Evolutionary conservation across 768 basidiomycete species (phyloP).

Genomic region (Termitomyces eurrhizus): DNA sequence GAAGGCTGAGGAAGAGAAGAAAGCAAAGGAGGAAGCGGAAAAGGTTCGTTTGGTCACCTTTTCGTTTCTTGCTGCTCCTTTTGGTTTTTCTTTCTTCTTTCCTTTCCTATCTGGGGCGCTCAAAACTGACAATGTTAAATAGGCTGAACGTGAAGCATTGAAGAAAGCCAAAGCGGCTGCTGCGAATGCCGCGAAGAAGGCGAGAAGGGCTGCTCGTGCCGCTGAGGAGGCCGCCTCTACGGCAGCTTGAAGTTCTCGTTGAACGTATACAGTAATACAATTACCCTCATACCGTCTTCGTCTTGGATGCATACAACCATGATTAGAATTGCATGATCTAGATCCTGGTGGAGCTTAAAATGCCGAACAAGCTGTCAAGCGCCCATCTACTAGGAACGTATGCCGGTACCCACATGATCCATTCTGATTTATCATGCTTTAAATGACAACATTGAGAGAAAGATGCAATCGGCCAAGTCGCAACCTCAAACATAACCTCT

Average conservation of each 20-base stretch:
- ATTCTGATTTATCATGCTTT: not conserved
- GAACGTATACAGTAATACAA: not conserved
- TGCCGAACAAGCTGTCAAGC: not conserved
- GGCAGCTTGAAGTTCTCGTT: not conserved
- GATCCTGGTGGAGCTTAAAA: not conserved
- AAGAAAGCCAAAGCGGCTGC: constrained; percentile 85
- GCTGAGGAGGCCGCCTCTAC: constrained; percentile 31
- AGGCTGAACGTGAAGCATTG: constrained; percentile 64
- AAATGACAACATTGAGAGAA: not conserved
- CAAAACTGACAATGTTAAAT: constrained; percentile 4
- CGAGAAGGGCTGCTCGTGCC: constrained; percentile 60
- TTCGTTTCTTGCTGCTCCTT: not conserved
- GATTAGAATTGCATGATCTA: not conserved
- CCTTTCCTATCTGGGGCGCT: not conserved
- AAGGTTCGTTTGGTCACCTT: constrained; percentile 43
- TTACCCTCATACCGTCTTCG: not conserved
- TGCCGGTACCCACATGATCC: not conserved
- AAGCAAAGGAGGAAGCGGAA: constrained; percentile 80
- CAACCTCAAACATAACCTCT: not conserved
- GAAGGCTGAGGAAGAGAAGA: constrained; percentile 60
- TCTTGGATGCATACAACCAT: not conserved
- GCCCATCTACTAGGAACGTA: not conserved
- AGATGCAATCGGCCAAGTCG: not conserved
- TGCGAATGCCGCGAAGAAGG: constrained; percentile 90
- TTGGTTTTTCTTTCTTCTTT: not conserved